A percentile compares a stretch with the other conserved stretches of the same genome.
These are phyloP conservation scores for Iberis amara DNA, from an alignment of 441 rosid genomes.

Conservation along the genomic window DNA sequence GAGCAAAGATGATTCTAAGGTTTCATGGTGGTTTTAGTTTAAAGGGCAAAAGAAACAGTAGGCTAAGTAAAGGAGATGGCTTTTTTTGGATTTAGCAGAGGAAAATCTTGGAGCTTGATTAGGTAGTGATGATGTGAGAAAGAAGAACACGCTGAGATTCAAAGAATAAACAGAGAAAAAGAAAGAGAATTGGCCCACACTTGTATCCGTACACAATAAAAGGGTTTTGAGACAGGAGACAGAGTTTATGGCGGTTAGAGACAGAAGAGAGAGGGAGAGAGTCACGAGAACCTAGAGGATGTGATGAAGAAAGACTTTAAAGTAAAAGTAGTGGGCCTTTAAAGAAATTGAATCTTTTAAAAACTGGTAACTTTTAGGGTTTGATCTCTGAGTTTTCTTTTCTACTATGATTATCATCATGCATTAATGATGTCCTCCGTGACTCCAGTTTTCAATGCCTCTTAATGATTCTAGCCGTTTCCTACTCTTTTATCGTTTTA, in stretches of 20 bases:
- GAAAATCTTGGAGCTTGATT: not conserved
- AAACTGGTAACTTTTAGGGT: too few relatives aligned
- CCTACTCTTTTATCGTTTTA: too few relatives aligned
- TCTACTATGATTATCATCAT: too few relatives aligned
- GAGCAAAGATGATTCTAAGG: not conserved
- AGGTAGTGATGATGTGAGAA: constrained; percentile 19
- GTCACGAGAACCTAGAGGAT: constrained; percentile 33
- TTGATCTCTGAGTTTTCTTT: too few relatives aligned
- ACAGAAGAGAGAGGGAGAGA: constrained; percentile 15
- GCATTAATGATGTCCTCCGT: too few relatives aligned
- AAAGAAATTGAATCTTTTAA: not conserved
- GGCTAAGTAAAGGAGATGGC: not conserved
- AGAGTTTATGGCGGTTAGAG: constrained; percentile 21
- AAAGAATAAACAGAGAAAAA: constrained; percentile 3
- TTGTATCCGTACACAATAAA: constrained; percentile 28
- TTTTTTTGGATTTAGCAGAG: not conserved
- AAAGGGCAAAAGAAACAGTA: not conserved
- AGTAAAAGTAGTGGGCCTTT: too few relatives aligned
- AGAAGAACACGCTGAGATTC: not conserved
- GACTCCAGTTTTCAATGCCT: too few relatives aligned
- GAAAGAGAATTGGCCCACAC: not conserved
- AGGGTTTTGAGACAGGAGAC: not conserved
- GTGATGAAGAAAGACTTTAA: constrained; percentile 5
- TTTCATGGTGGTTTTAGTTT: too few relatives aligned
- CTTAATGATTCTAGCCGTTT: too few relatives aligned